Conservation (phyloP, 73 alveolate genomes). For the Paramecium bursaria region DNA sequence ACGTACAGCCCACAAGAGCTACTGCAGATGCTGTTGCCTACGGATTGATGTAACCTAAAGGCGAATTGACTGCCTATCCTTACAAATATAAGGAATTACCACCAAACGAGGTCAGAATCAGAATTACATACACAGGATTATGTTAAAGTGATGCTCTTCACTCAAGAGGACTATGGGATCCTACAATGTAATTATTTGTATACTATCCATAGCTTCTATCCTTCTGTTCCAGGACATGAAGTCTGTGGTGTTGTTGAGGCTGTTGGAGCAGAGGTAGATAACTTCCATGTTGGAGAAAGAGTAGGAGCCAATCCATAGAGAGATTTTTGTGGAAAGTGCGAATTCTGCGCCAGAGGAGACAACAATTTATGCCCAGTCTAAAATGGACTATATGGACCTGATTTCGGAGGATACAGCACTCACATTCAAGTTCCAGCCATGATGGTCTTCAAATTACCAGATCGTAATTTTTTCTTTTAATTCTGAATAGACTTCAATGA, state of each 20-base stretch:
- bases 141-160: conserved; percentile 80
- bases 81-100: conserved; percentile 67
- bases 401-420: conserved; percentile 82
- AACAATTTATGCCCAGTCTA: conserved; percentile 65
- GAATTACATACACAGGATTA: conserved; percentile 75
- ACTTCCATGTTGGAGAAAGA: conserved; percentile 73
- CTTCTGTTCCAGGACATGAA: conserved; percentile 89
- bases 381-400: conserved; percentile 62
- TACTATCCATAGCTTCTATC: conserved; percentile 67
- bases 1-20: neutral
- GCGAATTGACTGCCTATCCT: conserved; percentile 22
- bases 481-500: conserved; percentile 34
- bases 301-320: conserved; percentile 79
- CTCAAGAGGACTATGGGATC: conserved; percentile 76
- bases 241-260: conserved; percentile 75
- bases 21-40: conserved; percentile 62
- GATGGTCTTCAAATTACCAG: conserved; percentile 72
- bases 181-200: conserved; percentile 8
- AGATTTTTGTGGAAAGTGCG: conserved; percentile 73
- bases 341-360: conserved; percentile 62
- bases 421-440: conserved; percentile 71
- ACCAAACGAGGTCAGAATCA: conserved; percentile 77
- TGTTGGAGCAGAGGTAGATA: conserved; percentile 74
- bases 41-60: conserved; percentile 10
- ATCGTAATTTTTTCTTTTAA: conserved; percentile 16